Base-by-base conservation (phyloP, 305 asterid species). In the Salvia sclarea region DNA sequence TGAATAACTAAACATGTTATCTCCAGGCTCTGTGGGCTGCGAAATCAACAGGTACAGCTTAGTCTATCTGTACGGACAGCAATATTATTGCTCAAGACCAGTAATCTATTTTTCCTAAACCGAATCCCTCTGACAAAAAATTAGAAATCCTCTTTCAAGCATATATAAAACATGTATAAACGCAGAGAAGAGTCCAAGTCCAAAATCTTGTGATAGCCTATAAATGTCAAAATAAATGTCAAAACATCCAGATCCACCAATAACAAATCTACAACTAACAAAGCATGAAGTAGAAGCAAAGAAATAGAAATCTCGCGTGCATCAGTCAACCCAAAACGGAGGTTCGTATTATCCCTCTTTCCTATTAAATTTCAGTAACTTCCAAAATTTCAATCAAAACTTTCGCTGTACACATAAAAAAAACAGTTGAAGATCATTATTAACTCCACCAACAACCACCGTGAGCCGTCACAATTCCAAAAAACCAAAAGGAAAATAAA, bases 191-290 rank as follows among this genome's bases (percentile, higher is more conserved):
- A 66, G 10, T 52, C 71, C 2, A 50, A 66, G 41, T 66, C 0
- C 33, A 38, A 11, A 4, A 37, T 66, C 3, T 7, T 12, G 3
- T 31, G 11, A 0, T 45, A 20, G 5, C 1, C 11, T 2, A 11
- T 31, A 17, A 25, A 54, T 7, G 55, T 22, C 56, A 50, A 66
- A n/a, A 11, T 31, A 17, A 25, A 54, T 7, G 55, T 22, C 56
- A 50, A 66, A n/a, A 33, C 66, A 61, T 61, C 37, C 37, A 55
- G 28, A 44, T 55, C 64, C 53, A 61, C 53, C 38, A 12, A 61
- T 61, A 40, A 14, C 50, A 28, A 58, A 30, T 30, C 53, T 64
- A 33, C 75, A 72, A 45, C 59, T 56, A 64, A 33, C 33, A 49
- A 57, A 56, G 57, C 61, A 65, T 24, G 49, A 38, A 7, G 62